These are phyloP conservation scores for Verticillium klebahnii DNA, from an alignment of 2,329 filamentous ascomycete genomes.

Conservation along the genomic window DNA sequence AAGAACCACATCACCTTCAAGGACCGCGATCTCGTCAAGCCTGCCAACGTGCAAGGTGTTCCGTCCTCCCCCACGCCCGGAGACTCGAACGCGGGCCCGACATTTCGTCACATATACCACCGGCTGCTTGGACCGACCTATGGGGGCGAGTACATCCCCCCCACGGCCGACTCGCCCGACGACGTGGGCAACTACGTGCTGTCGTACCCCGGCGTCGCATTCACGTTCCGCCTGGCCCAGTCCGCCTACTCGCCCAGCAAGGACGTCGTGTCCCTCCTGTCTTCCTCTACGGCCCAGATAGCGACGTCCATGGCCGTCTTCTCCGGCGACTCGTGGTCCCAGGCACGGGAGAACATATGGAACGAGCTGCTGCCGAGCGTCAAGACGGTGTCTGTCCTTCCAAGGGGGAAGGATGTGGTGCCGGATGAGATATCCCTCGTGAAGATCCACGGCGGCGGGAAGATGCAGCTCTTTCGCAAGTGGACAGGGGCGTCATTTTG, in stretches of 20 bases:
- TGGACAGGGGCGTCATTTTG: constrained; percentile 62
- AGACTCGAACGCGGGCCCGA: constrained; percentile 53
- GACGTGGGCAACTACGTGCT: constrained; percentile 75
- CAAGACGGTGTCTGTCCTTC: constrained; percentile 63
- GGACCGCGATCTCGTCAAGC: constrained; percentile 71
- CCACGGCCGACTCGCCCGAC: constrained; percentile 44
- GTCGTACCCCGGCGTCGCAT: constrained; percentile 91
- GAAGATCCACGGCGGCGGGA: constrained; percentile 71
- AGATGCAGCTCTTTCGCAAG: constrained; percentile 71
- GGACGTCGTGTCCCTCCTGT: constrained; percentile 79
- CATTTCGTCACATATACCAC: constrained; percentile 87
- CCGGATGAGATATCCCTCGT: constrained; percentile 85
- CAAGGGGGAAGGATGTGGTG: constrained; percentile 71
- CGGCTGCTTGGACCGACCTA: constrained; percentile 91
- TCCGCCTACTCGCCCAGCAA: constrained; percentile 69
- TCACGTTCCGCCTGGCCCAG: constrained; percentile 76
- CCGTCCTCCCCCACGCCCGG: constrained; percentile 22
- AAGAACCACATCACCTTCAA: constrained; percentile 81
- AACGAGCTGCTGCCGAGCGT: constrained; percentile 69
- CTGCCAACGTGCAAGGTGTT: constrained; percentile 31
- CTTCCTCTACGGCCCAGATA: constrained; percentile 66
- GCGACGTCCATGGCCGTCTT: constrained; percentile 90
- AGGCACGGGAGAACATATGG: constrained; percentile 73
- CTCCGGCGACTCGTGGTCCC: constrained; percentile 83
- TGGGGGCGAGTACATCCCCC: constrained; percentile 82